Evolutionary conservation across 2,329 filamentous ascomycete species (phyloP).

Genomic region (Stagonosporopsis cucurbitacearum): DNA sequence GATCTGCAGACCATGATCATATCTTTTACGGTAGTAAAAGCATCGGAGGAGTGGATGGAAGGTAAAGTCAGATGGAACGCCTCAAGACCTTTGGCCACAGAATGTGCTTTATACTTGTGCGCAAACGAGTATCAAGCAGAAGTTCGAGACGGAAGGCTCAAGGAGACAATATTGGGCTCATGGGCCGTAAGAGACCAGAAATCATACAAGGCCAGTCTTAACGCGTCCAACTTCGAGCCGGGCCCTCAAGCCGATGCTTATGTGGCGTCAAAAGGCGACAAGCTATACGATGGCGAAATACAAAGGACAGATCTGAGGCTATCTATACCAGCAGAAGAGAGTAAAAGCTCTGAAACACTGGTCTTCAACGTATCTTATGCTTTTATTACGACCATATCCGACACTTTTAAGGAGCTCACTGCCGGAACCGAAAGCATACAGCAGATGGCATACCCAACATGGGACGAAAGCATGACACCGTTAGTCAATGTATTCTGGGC

Average conservation of each 20-base stretch:
- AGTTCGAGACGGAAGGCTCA: not conserved
- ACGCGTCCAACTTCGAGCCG: not conserved
- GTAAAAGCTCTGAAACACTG: not conserved
- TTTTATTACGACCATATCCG: not conserved
- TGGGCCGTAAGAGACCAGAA: not conserved
- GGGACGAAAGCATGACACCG: not conserved
- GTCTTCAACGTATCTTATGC: constrained; percentile 1
- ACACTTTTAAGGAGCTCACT: not conserved
- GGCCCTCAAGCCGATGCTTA: not conserved
- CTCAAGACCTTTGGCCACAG: constrained; percentile 11
- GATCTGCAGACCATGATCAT: constrained; percentile 1
- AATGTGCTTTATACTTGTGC: constrained; percentile 3
- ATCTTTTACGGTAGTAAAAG: constrained; percentile 1
- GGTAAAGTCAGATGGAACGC: not conserved
- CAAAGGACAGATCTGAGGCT: not conserved
- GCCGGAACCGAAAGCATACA: not conserved
- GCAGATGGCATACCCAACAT: not conserved
- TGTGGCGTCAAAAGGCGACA: not conserved
- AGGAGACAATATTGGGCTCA: not conserved
- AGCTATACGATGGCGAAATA: not conserved
- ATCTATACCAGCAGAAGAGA: not conserved
- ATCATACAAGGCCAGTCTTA: not conserved
- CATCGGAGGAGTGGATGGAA: constrained; percentile 8
- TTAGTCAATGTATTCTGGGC: constrained; percentile 3
- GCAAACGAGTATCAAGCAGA: not conserved